These are phyloP conservation scores for Microbotryomycetes sp. DNA, from an alignment of 1,284 basidiomycete species.

Conservation along the genomic window DNA sequence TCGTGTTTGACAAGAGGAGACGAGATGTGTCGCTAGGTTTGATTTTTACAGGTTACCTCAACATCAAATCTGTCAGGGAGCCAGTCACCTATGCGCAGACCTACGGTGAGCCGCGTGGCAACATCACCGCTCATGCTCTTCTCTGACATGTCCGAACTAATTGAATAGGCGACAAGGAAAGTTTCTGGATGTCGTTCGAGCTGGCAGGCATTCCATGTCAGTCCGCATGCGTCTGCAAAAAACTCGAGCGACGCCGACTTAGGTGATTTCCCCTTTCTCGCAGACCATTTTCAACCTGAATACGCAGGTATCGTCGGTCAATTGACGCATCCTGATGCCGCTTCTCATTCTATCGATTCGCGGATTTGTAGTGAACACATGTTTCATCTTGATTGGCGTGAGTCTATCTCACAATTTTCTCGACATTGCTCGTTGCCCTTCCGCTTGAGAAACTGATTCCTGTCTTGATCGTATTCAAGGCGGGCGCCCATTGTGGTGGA, in stretches of 20 bases:
- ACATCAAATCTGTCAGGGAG: slow-evolving; percentile 22
- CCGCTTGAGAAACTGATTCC: too few species aligned
- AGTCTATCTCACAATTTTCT: neutral
- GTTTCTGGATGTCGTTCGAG: slow-evolving; percentile 33
- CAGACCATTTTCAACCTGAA: slow-evolving; percentile 1
- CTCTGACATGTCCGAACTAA: neutral
- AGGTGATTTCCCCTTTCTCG: neutral
- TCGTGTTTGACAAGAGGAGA: slow-evolving; percentile 21
- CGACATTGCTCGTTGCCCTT: accelerated
- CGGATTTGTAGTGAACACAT: slow-evolving; percentile 32
- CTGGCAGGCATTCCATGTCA: slow-evolving; percentile 21
- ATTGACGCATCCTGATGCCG: slow-evolving; percentile 26
- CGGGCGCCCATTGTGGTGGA: slow-evolving; percentile 28
- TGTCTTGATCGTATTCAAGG: too few species aligned
- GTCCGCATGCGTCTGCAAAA: too few species aligned
- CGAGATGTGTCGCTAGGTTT: slow-evolving; percentile 7
- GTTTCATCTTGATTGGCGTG: slow-evolving; percentile 26
- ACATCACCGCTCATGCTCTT: neutral
- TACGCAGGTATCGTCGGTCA: slow-evolving; percentile 24
- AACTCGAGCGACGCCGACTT: neutral
- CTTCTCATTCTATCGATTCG: slow-evolving; percentile 29
- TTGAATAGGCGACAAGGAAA: slow-evolving; percentile 25
- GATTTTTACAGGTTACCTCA: slow-evolving; percentile 22
- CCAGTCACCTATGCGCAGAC: slow-evolving; percentile 27
- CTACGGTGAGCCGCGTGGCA: slow-evolving; percentile 6